Conservation (phyloP, 2,329 filamentous ascomycete species). For the Aspergillus novoparasiticus region DNA sequence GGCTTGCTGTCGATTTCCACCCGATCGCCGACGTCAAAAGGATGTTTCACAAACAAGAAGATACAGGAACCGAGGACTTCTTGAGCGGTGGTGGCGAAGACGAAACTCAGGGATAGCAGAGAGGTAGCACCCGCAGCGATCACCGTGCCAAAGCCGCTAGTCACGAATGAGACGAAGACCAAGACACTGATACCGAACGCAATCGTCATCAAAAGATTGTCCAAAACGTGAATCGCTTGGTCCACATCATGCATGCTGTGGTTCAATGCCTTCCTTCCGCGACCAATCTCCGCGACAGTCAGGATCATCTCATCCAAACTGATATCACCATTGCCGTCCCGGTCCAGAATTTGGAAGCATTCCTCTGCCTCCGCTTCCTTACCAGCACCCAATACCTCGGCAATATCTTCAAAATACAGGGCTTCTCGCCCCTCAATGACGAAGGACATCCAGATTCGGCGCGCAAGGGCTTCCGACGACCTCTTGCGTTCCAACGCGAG, state of each 20-base stretch:
- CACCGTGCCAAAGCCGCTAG: slow-evolving; percentile 80
- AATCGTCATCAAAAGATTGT: slow-evolving; percentile 79
- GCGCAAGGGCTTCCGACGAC: slow-evolving; percentile 89
- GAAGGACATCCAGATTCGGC: slow-evolving; percentile 96
- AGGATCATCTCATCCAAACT: slow-evolving; percentile 93
- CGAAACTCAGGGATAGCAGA: slow-evolving; percentile 92
- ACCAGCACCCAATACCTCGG: slow-evolving; percentile 79
- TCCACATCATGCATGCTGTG: slow-evolving; percentile 98
- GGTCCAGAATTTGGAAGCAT: slow-evolving; percentile 78
- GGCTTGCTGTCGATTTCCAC: slow-evolving; percentile 73
- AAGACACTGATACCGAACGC: slow-evolving; percentile 80
- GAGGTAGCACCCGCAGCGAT: slow-evolving; percentile 89
- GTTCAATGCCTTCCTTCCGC: slow-evolving; percentile 82
- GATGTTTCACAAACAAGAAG: slow-evolving; percentile 98
- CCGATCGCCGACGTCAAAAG: slow-evolving; percentile 92
- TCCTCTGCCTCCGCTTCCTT: slow-evolving; percentile 80
- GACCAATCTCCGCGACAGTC: slow-evolving; percentile 79
- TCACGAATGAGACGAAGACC: slow-evolving; percentile 88
- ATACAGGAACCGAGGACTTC: slow-evolving; percentile 98
- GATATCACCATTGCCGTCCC: slow-evolving; percentile 90
- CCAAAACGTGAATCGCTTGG: slow-evolving; percentile 87
- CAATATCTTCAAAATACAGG: slow-evolving; percentile 77
- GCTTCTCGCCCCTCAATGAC: slow-evolving; percentile 85
- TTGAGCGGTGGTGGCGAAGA: slow-evolving; percentile 88
- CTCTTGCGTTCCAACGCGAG: slow-evolving; percentile 82